phyloP scores from a whole-genome alignment of 75 land plant species.

The Adiantum capillusveneris region DNA sequence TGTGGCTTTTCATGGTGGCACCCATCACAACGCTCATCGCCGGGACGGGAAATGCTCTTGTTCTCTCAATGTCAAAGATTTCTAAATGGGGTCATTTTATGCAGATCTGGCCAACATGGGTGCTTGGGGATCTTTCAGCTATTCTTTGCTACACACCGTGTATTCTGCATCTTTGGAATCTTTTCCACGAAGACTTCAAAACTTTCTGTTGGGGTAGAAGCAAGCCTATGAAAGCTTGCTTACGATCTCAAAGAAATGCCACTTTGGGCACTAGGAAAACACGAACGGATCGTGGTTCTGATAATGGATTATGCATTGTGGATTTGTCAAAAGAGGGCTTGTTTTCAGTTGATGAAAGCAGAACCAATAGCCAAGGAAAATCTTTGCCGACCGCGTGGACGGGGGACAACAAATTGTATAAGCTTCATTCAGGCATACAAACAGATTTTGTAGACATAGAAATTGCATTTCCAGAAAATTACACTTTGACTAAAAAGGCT shows the following conservation, averaged over 20 bases:
- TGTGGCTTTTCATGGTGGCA: constrained; percentile 42
- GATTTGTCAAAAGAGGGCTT: no score
- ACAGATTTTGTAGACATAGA: no score
- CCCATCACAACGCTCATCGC: constrained; percentile 22
- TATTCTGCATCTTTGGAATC: constrained; percentile 33
- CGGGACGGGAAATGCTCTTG: constrained; percentile 36
- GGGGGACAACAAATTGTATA: no score
- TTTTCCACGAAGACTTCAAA: constrained; percentile 17
- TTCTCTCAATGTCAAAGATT: constrained; percentile 21
- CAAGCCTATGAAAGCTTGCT: constrained; percentile 1
- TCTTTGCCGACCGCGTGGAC: neutral
- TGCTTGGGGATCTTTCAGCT: constrained; percentile 38
- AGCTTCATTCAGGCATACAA: no score
- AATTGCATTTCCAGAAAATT: no score
- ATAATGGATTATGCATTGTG: neutral
- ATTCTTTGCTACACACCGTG: constrained; percentile 41
- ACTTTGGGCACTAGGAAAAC: neutral
- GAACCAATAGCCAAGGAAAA: neutral
- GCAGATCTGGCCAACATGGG: constrained; percentile 39
- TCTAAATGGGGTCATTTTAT: constrained; percentile 24
- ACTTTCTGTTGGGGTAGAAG: constrained; percentile 4
- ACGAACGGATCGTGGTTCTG: neutral
- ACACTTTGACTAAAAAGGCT: no score
- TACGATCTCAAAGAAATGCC: neutral
- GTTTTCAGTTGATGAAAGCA: neutral